A percentile compares a stretch with the other conserved stretches of the same genome.
These are phyloP conservation scores for Maudiozyma humilis DNA, from an alignment of 1,139 yeast species.

Conservation along the genomic window DNA sequence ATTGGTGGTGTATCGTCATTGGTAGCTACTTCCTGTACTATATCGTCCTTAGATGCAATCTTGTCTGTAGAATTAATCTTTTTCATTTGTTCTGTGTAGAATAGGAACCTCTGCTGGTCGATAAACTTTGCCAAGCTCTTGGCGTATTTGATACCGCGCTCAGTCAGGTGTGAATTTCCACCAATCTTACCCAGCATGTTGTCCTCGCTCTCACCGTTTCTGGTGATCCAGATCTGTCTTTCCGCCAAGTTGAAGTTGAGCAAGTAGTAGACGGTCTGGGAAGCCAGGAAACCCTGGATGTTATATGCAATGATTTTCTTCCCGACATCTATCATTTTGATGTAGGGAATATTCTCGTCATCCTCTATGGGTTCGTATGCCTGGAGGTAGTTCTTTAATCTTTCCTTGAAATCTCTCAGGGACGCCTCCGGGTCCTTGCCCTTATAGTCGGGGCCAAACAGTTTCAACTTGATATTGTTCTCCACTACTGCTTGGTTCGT, in stretches of 20 bases:
- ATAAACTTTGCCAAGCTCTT: slow-evolving; percentile 67
- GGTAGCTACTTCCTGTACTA: slow-evolving; percentile 16
- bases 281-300: slow-evolving; percentile 85
- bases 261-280: slow-evolving; percentile 85
- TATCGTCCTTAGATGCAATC: slow-evolving; percentile 10
- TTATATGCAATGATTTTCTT: slow-evolving; percentile 86
- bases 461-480: slow-evolving; percentile 71
- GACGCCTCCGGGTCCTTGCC: slow-evolving; percentile 81
- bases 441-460: slow-evolving; percentile 88
- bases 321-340: slow-evolving; percentile 94
- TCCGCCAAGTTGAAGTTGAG: slow-evolving; percentile 84
- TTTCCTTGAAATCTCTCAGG: slow-evolving; percentile 68
- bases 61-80: slow-evolving; percentile 36
- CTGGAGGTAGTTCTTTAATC: slow-evolving; percentile 74
- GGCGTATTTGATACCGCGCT: slow-evolving; percentile 69
- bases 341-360: slow-evolving; percentile 70
- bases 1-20: slow-evolving; percentile 19
- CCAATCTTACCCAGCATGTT: slow-evolving; percentile 82
- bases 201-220: slow-evolving; percentile 89
- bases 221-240: slow-evolving; percentile 89
- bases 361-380: slow-evolving; percentile 90
- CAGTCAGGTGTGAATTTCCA: slow-evolving; percentile 80
- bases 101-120: slow-evolving; percentile 60
- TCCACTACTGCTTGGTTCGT: slow-evolving; percentile 71
- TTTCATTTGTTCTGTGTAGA: slow-evolving; percentile 37